Evolutionary conservation across 1,139 yeast genomes (phyloP).

Genomic region (Saccharomyces uvarum): DNA sequence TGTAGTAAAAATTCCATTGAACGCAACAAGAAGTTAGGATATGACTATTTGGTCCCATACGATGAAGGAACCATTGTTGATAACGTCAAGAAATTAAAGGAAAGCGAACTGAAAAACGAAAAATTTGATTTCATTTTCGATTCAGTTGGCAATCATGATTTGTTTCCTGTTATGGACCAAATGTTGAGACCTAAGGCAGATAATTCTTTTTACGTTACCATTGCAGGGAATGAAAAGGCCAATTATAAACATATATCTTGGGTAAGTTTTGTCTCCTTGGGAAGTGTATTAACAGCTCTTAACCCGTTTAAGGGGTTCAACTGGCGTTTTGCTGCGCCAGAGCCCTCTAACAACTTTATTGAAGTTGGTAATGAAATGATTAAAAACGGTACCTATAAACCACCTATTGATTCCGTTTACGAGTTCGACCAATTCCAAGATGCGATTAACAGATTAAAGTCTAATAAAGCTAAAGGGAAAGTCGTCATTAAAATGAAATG

Average conservation of each 20-base stretch:
- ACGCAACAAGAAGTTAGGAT: constrained; percentile 43
- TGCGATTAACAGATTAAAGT: constrained; percentile 43
- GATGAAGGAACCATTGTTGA: constrained; percentile 32
- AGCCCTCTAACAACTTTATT: constrained; percentile 25
- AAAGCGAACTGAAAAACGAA: constrained; percentile 30
- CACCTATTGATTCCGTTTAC: constrained; percentile 48
- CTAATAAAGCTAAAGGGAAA: constrained; percentile 55
- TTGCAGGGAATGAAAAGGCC: constrained; percentile 43
- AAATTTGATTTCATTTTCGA: constrained; percentile 44
- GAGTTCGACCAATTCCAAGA: constrained; percentile 41
- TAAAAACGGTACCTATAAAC: constrained; percentile 37
- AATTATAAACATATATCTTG: constrained; percentile 17
- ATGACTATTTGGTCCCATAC: constrained; percentile 47
- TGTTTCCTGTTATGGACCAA: constrained; percentile 33
- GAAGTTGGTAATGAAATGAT: constrained; percentile 36
- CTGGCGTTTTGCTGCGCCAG: constrained; percentile 27
- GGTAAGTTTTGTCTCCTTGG: not conserved
- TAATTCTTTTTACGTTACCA: constrained; percentile 42
- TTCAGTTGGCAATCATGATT: constrained; percentile 39
- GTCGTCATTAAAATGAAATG: constrained; percentile 35
- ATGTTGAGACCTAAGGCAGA: constrained; percentile 37
- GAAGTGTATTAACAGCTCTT: constrained; percentile 1
- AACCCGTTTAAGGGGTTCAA: constrained; percentile 39
- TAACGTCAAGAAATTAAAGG: constrained; percentile 32
- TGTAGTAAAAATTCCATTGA: constrained; percentile 39